Evolutionary conservation across 2,329 filamentous ascomycete genomes (phyloP), one percentile per base, ranked within the genome.

Genomic region (Capronia epimyces): DNA sequence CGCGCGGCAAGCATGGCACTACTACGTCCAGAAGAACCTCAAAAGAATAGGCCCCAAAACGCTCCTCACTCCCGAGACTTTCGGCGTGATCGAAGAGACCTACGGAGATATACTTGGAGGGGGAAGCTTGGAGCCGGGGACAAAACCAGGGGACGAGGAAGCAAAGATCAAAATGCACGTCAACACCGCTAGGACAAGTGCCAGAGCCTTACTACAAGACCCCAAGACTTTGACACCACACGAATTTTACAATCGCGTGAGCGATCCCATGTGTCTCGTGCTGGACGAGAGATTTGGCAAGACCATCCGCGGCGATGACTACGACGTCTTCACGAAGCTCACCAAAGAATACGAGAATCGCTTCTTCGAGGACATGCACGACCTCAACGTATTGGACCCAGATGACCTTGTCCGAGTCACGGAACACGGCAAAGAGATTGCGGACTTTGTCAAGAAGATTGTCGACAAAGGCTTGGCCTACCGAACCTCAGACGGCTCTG

Each of bases 81-180:
- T 77, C 62, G 61, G 69, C 16, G 71, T 74, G 32, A 71, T 74
- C 1, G 68, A 75, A 36, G 71, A 75, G 55, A 68, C 68, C 16
- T 83, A 83, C 64, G 74, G 71, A 37, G 69, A 71, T 51, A 73
- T 83, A 3, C 66, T 82, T 43, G 70, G 71, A 39, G 80, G 80
- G 3, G 75, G 77, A 52, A 69, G 76, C 3, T 57, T 81, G n/a
- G 73, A 74, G 32, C 76, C 76, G 5, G 73, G 75, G 37, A 69
- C 69, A 21, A 73, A 73, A 43, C 76, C 86, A 0, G 80, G 84
- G 5, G 89, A 95, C 63, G 82, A 83, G 49, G 87, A 94, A 66
- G 87, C 88, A 12, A 95, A 95, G 72, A 71, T 88, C 59, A 94
- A 90, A 71, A 94, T 95, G 88, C 87, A 95, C 63, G 78, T 94